Base-by-base conservation (phyloP, 1,284 basidiomycete genomes). In the Tilletia indica region DNA sequence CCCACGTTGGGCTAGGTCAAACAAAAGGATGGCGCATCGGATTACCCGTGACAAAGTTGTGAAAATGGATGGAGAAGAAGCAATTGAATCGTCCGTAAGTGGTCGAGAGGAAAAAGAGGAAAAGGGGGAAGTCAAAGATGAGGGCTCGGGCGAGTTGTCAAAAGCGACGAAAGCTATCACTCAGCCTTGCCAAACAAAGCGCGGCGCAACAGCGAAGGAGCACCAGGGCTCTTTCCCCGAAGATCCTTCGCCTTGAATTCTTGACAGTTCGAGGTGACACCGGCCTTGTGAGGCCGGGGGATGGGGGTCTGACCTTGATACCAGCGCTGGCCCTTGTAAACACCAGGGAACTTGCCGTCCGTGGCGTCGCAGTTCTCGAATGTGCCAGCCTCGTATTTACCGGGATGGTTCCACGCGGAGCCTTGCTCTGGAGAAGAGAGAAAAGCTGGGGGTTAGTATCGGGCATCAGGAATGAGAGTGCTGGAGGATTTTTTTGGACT, bases 381-480 rank as follows among this genome's bases (percentile, higher is more conserved):
- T 66, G 63, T 58, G n/a, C 74, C 74, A 51, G 68, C 61, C n/a
- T 71, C 67, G 66, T 78, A 79, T 39, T 74, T 74, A 34, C 77
- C 77, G 2, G 79, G 79, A 69, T 76, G 71, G 67, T 76, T 76
- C 78, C 77, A 81, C 0, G 34, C 61, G 72, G 78, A 81, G 1
- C 82, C 82, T 70, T 82, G 69, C 34, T 34, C 11, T n/a, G 4
- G 16, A 34, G 38, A 39, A 58, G 56, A 14, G 8, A n/a, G 19
- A 21, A 25, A 21, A 58, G 11, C 4, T 19, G 51, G 19, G 51
- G 51, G 19, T 8, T 8, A 19, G 51, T n/a, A 54, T 54, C 11
- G 31, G 31, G 51, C 16, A 8, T 54, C n/a, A 54, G n/a, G 6
- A 12, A n/a, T 54, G n/a, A 4, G 19, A 19, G 8, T 54, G n/a